phyloP scores from a whole-genome alignment of 2,329 filamentous ascomycete species.

The Thielaviopsis musarum region DNA sequence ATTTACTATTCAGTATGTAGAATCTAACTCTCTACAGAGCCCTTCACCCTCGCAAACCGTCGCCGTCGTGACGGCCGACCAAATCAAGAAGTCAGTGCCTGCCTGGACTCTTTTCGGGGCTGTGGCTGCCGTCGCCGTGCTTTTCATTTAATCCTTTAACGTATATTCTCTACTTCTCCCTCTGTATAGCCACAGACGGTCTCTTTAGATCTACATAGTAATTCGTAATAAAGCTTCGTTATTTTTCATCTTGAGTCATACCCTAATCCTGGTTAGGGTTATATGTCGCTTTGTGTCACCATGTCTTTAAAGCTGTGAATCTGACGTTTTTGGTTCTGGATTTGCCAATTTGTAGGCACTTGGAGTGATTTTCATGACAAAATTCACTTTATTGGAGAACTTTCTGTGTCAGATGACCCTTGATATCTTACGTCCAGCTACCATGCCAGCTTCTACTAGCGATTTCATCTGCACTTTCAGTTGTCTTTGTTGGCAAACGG shows the following conservation, averaged over 20 bases:
- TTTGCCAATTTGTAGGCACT: too few species aligned
- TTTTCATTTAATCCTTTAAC: not conserved
- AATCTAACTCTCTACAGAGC: not conserved
- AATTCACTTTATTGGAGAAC: too few species aligned
- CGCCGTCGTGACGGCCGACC: conserved; percentile 1
- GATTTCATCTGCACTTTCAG: too few species aligned
- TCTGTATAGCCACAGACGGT: not conserved
- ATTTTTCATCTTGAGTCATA: not conserved
- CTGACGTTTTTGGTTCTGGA: too few species aligned
- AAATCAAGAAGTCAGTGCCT: not conserved
- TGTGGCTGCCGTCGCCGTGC: not conserved
- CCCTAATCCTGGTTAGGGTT: not conserved
- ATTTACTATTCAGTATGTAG: not conserved
- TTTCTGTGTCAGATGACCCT: too few species aligned
- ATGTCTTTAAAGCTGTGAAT: not conserved
- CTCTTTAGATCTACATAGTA: not conserved
- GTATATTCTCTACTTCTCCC: not conserved
- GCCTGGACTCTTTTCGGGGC: not conserved
- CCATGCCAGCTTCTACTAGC: too few species aligned
- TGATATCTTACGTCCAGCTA: too few species aligned
- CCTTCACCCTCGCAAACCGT: not conserved
- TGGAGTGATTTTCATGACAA: too few species aligned
- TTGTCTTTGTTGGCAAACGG: too few species aligned
- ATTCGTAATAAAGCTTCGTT: not conserved
- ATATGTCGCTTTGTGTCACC: not conserved